Evolutionary conservation across 2,329 filamentous ascomycete species (phyloP), one percentile per base, ranked within the genome.

Genomic region (Fusarium continuum): DNA sequence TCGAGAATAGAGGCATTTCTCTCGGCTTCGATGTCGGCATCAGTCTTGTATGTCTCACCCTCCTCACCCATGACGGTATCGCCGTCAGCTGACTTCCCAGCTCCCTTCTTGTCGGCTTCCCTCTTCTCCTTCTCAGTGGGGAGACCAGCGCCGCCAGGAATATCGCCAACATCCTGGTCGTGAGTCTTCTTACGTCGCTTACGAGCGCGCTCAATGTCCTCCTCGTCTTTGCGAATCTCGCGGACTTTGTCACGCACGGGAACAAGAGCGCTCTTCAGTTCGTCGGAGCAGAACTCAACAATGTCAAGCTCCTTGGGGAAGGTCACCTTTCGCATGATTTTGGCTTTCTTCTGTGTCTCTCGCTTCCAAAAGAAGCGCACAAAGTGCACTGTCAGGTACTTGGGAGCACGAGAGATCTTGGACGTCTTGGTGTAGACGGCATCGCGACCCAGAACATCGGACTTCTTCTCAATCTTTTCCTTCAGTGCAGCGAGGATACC

Each of bases 321-420:
- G 0, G 92, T 94, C 54, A 99, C 95, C 79, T 98, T 99, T 75
- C 93, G 91, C 91, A 99, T 94, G 70, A 99, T 99, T 84, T 99
- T 99, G 67, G 94, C 93, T 83, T 99, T 99, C 82, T 98, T 98
- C 77, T 96, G 90, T 4, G 92, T 93, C 68, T 96, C 92, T 40
- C 90, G 88, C 74, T 96, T 94, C 95, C 95, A 99, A 81, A 94
- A 97, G 80, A 99, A 99, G 65, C 95, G 92, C 53, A 99, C 91
- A 75, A 99, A 97, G 77, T 99, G 95, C 5, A 99, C 92, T 0
- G 95, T 95, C 38, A 99, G 84, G 75, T 99, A 97, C 77, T 97
- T 96, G 16, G 95, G 95, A 43, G 97, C 82, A 17, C 94, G 89
- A 10, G 93, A 87, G 70, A 99, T 96, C 73, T 89, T 88, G n/a